Base-by-base conservation (phyloP, 495 filamentous ascomycete species). In the Elasticomyces elasticus region DNA sequence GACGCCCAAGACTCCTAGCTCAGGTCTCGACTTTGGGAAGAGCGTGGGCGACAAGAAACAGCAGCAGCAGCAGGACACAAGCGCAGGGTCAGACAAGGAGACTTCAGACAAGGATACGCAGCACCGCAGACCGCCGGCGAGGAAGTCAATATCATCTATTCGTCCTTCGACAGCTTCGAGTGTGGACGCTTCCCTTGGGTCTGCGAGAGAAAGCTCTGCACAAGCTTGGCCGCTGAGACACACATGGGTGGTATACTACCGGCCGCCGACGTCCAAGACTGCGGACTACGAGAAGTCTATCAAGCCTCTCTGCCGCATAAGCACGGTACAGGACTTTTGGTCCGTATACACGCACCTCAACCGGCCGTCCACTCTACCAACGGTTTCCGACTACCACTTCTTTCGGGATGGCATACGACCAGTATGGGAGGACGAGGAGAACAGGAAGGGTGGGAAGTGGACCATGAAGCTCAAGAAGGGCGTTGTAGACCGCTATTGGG, bases 231-330 rank as follows among this genome's bases (percentile, higher is more conserved):
- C 70, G 26, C 71, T 98, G 58, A 91, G 86, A 67, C 81, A 88
- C 65, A 85, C 80, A 47, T 98, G 92, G 92, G 84, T 95, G 7
- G 87, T 98, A 62, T 95, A 91, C 89, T 98, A 94, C 70, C 82
- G 92, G 25, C 89, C 89, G 31, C 89, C 89, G 44, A 94, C 89
- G 53, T 85, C 87, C 41, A 96, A 96, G 74, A 97, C 88, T 69
- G 89, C 91, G 67, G 92, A 98, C 69, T 98, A 97, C 65, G 92
- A 98, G 68, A 96, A 97, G 72, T 95, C 90, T 13, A 86, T 89
- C 40, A 83, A 90, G 61, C 79, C 88, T 15, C 79, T 97, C 61
- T 91, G 87, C 50, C 73, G 77, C 37, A 87, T 94, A 66, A 78
- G 80, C 26, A 85, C 87, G 9, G 89, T 79, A 45, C 89, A 97